Conservation (phyloP, 2,329 filamentous ascomycete genomes). For the Colletotrichum musicola region DNA sequence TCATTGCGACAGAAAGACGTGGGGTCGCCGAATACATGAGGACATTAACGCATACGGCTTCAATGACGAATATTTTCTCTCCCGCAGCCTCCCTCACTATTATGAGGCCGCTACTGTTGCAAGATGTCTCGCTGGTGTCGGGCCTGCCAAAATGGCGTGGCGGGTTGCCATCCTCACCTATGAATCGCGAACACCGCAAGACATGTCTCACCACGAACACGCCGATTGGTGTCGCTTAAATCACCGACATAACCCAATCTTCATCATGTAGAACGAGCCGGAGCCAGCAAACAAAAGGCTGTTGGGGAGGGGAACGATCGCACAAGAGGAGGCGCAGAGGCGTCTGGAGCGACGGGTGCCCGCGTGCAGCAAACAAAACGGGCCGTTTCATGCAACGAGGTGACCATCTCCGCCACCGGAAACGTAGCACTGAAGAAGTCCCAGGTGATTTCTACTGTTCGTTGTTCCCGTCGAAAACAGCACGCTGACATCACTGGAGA, state of each 20-base stretch:
- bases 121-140: slow-evolving; percentile 5
- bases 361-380: slow-evolving; percentile 3
- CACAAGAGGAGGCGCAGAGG: background rate
- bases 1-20: too few relatives aligned
- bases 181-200: background rate
- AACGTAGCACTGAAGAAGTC: too few relatives aligned
- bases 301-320: background rate
- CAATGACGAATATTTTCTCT: too few relatives aligned
- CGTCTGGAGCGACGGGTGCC: background rate
- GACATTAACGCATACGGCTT: too few relatives aligned
- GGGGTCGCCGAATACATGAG: too few relatives aligned
- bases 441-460: background rate
- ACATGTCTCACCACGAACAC: background rate
- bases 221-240: slow-evolving; percentile 5
- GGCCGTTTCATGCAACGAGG: background rate
- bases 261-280: too few relatives aligned
- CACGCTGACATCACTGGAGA: slow-evolving; percentile 8
- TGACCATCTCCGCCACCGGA: too few relatives aligned
- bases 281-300: background rate
- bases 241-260: background rate
- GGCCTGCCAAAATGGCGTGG: slow-evolving; percentile 6
- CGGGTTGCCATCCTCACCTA: background rate
- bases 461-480: background rate
- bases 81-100: background rate
- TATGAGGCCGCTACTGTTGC: slow-evolving; percentile 6